Base-by-base conservation (phyloP, 2,329 filamentous ascomycete species). In the Hypoxylon sp. region DNA sequence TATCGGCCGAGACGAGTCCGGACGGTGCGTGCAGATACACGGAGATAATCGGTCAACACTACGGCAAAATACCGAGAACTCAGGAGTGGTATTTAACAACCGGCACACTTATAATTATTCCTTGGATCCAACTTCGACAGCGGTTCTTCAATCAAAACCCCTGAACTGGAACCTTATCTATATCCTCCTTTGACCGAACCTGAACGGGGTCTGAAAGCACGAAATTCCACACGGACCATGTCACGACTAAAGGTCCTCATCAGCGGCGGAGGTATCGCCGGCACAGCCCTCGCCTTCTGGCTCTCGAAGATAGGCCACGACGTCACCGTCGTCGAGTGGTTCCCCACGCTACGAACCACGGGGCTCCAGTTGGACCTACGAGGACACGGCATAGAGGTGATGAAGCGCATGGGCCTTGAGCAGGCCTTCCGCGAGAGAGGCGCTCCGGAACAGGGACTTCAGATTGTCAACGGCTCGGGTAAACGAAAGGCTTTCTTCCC, bases 361-460 rank as follows among this genome's bases (percentile, higher is more conserved):
- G 87, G 87, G 0, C 82, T 84, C 2, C 86, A 88, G 53, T 75
- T 89, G 29, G 88, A 90, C 72, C 77, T 89, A 2, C 82, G 85
- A 2, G 84, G 81, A 11, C 80, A 82, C 21, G 86, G 83, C 0
- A 80, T 88, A 48, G 79, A 85, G 17, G 81, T 86, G 6, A 75
- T 87, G 15, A 82, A 79, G 60, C 80, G 81, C 2, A 87, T 88
- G 86, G 86, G 84, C 0, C 75, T 89, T 2, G 76, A 85, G 32
- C 72, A 82, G 5, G 77, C 74, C 0, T 79, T 88, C 32, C 80
- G 81, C 6, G 70, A 74, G n/a, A 80, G 78, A n/a, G 73, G 75
- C 0, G 83, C 81, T 0, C 79, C 81, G 0, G 86, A 88, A 74
- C 74, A 81, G 42, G 86, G 86, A 2, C 44, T 86, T 2, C 73